phyloP scores from a whole-genome alignment of 192 early-diverging fungal genomes.

The Podila minutissima region DNA sequence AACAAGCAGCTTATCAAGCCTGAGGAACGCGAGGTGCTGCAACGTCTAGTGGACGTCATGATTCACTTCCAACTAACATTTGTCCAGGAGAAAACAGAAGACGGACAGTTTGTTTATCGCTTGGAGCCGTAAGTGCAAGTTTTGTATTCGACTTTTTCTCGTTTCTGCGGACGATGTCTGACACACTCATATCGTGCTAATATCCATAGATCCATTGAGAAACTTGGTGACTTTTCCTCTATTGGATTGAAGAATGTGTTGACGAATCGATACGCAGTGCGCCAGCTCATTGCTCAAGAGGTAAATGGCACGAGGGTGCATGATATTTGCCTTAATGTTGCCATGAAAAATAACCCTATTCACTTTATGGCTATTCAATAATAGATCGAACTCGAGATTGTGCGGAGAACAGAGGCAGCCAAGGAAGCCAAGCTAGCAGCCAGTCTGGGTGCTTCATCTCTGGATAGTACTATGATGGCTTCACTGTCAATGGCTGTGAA shows the following conservation, averaged over 20 bases:
- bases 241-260: conserved; percentile 54
- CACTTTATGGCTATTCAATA: neutral
- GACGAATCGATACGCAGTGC: conserved; percentile 76
- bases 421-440: conserved; percentile 17
- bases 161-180: neutral
- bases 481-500: neutral
- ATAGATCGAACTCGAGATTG: conserved; percentile 61
- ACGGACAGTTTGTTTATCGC: conserved; percentile 64
- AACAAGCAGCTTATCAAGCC: conserved; percentile 65
- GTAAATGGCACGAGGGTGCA: conserved; percentile 29
- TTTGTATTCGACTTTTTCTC: neutral
- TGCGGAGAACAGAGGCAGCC: conserved; percentile 44
- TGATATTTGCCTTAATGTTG: neutral
- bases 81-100: conserved; percentile 71
- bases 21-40: conserved; percentile 64
- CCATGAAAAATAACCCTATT: too few species aligned
- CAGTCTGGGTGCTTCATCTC: conserved; percentile 36
- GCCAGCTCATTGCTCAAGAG: conserved; percentile 86
- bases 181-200: neutral
- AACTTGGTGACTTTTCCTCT: conserved; percentile 53
- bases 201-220: conserved; percentile 56
- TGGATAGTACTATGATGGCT: conserved; percentile 1
- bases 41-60: conserved; percentile 74
- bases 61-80: conserved; percentile 74
- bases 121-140: conserved; percentile 81